Evolutionary conservation across 345 rosid species (phyloP), one percentile per base, ranked within the genome.

Genomic region (Rhodamnia argentea): DNA sequence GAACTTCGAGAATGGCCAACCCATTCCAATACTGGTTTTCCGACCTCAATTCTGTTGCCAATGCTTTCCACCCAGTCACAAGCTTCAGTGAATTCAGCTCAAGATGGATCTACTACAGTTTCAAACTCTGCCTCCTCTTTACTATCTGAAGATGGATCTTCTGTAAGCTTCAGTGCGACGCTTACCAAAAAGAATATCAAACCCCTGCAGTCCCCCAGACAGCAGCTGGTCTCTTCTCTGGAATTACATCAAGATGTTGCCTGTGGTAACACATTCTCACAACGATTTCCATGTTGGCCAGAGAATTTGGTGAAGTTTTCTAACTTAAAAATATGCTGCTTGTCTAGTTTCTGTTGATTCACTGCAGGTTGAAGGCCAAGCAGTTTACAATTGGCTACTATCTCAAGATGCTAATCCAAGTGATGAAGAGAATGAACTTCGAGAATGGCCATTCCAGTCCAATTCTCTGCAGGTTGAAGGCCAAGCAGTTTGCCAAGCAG

Each of bases 321-420:
- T 54, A 54, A 54, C 56, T 54, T 54, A 18, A 54, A 16, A 54
- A 54, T 54, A 18, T 7, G 92, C 94, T 84, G 91, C 94, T 86
- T 93, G 94, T 15, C 27, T 96, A 90, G 90, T 88, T 82, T 62
- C 92, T 57, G 88, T 93, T 52, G 92, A 94, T 87, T 91, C 94
- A 87, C 83, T 22, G 59, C 59, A 56, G 64, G 32, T n/a, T 59
- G 64, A 59, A 59, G 29, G n/a, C n/a, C n/a, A 59, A 59, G 7
- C 64, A 26, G 29, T 59, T 26, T 26, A 12, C 3, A 1, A 12
- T 59, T 29, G 0, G 4, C 64, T 26, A 1, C 51, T 44, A 64
- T 56, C 85, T 64, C 26, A 47, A 27, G 86, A 90, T 82, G 70
- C 85, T n/a, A 83, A 76, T 83, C 74, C 86, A 56, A 47, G 10